Base-by-base conservation (phyloP, 305 asterid species). In the Fraxinus ornus region DNA sequence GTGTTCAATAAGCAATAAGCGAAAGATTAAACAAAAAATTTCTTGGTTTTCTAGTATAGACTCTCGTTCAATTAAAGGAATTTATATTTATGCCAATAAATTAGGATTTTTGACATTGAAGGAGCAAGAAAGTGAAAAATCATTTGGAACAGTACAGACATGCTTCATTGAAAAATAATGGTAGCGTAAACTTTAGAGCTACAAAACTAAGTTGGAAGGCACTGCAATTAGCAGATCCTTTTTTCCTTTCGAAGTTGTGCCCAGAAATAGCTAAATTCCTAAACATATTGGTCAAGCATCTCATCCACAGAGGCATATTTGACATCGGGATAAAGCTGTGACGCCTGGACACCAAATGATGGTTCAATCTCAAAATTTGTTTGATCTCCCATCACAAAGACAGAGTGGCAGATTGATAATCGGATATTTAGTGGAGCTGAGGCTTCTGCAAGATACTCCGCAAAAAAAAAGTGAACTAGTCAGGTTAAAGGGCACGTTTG, bases 261-360 rank as follows among this genome's bases (percentile, higher is more conserved):
- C 75, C 19, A 12, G 37, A 68, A 28, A 68, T 64, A 24, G 72
- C 30, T 28, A 24, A 4, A 26, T 10, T 66, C 76, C 52, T 84
- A 86, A 52, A 88, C 84, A 84, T 89, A 88, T 72, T 90, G 84
- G 78, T 86, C 86, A 9, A 91, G 90, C 88, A 86, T 86, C 73
- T 90, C 91, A 77, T 91, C 90, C 39, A 88, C 88, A 0, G 92
- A 86, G 12, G 89, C 82, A 60, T 86, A 89, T 52, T 86, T 83
- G 33, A 88, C 89, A 47, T 91, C 90, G 0, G 92, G 94, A 84
- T 91, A 92, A 17, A 90, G 85, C 86, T 89, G 85, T 0, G 89
- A 86, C 0, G 92, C 91, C 83, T 90, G 93, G 32, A 89, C 88
- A 8, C 93, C 93, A n/a, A 88, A 79, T 3, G 90, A 83, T 0